Evolutionary conservation across 1,139 yeast genomes (phyloP).

Genomic region (Taiozyma sp.): DNA sequence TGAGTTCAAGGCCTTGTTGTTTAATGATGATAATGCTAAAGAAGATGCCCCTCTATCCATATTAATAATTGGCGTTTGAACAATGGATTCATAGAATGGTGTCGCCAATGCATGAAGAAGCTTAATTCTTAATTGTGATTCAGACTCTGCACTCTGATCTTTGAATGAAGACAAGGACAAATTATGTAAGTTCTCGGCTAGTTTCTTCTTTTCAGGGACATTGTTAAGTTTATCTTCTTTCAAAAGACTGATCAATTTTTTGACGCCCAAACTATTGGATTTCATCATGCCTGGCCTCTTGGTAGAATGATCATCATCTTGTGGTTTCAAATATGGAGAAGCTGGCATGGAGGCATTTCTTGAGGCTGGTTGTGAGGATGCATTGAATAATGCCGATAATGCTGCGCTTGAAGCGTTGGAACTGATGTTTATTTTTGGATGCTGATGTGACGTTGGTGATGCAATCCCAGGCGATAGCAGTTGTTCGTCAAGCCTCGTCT

Average conservation of each 20-base stretch:
- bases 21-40: constrained; percentile 37
- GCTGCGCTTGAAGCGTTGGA: constrained; percentile 62
- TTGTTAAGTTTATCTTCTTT: constrained; percentile 28
- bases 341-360: constrained; percentile 4
- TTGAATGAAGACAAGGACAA: constrained; percentile 41
- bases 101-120: constrained; percentile 67
- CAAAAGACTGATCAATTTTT: constrained; percentile 27
- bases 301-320: background rate
- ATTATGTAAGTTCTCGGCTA: constrained; percentile 54
- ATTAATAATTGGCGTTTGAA: constrained; percentile 28
- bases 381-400: constrained; percentile 48
- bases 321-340: background rate
- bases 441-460: background rate
- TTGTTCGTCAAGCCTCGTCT: constrained; percentile 28
- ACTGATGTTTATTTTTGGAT: constrained; percentile 14
- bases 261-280: constrained; percentile 13
- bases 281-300: constrained; percentile 2
- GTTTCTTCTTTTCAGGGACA: constrained; percentile 30
- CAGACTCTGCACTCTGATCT: constrained; percentile 22
- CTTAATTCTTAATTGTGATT: constrained; percentile 45
- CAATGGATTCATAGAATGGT: constrained; percentile 56
- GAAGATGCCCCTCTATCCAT: constrained; percentile 33
- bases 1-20: constrained; percentile 8
- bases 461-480: constrained; percentile 3
- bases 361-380: constrained; percentile 3